These are phyloP conservation scores for Elsinoe perseae DNA, from an alignment of 2,329 filamentous ascomycete genomes.

Conservation along the genomic window DNA sequence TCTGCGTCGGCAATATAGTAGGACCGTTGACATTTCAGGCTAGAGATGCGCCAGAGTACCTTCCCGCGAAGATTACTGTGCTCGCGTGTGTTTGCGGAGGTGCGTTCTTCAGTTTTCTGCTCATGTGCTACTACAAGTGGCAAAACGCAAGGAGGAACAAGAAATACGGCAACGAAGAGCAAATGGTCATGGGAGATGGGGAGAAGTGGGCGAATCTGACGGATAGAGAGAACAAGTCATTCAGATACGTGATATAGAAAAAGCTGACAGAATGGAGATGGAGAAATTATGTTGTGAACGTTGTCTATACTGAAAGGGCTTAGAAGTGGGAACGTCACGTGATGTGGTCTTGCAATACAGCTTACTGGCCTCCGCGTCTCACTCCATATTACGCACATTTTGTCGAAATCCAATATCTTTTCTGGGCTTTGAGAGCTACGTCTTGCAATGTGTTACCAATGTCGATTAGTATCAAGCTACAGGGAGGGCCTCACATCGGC, in stretches of 20 bases:
- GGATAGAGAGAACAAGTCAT: conserved; percentile 50
- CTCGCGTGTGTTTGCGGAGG: neutral
- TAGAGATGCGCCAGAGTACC: conserved; percentile 28
- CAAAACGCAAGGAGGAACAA: conserved; percentile 26
- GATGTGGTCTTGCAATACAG: no score
- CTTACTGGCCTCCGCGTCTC: no score
- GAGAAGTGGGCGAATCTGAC: conserved; percentile 38
- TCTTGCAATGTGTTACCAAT: no score
- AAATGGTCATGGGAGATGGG: conserved; percentile 24
- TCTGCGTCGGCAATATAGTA: conserved; percentile 30
- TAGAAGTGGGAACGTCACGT: no score
- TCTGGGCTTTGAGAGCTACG: no score
- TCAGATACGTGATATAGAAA: conserved; percentile 38
- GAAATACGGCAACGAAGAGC: conserved; percentile 22
- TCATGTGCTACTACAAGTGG: conserved; percentile 45
- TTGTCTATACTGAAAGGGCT: neutral
- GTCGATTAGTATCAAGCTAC: no score
- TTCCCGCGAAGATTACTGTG: conserved; percentile 34
- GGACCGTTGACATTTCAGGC: conserved; percentile 31
- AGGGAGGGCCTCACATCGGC: no score
- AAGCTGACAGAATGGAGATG: neutral
- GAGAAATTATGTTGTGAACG: neutral
- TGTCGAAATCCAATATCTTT: no score
- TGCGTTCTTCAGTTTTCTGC: conserved; percentile 30
- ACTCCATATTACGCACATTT: no score